Conservation (phyloP, 1,284 basidiomycete genomes). For the Schizophyllum amplum region DNA sequence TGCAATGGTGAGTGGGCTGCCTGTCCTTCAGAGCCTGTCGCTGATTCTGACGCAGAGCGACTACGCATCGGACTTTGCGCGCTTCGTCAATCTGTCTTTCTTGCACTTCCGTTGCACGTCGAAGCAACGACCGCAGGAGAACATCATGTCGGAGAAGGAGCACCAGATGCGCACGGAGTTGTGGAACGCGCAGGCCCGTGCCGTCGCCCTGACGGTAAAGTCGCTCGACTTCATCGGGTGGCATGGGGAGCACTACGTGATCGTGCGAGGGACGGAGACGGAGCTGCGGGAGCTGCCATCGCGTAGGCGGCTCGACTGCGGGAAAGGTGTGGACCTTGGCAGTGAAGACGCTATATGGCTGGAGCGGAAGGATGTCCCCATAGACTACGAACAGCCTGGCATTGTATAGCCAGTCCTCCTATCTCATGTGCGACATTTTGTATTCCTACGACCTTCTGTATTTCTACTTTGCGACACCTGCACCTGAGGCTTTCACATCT, state of each 20-base stretch:
- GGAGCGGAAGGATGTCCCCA: conserved; percentile 62
- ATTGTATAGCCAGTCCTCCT: too few species aligned
- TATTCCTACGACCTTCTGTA: too few species aligned
- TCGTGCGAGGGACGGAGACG: conserved; percentile 36
- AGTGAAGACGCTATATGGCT: conserved; percentile 56
- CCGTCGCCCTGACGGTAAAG: conserved; percentile 39
- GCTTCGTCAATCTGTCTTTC: conserved; percentile 44
- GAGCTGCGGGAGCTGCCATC: conserved; percentile 59
- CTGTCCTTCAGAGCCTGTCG: neutral
- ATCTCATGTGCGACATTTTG: too few species aligned
- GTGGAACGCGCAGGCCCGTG: conserved; percentile 43
- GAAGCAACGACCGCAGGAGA: conserved; percentile 44
- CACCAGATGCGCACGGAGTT: conserved; percentile 45
- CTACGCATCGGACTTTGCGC: conserved; percentile 37
- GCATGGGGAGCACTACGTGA: conserved; percentile 62
- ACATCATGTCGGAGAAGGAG: conserved; percentile 51
- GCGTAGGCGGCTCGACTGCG: conserved; percentile 50
- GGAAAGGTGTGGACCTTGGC: conserved; percentile 59
- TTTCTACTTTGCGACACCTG: too few species aligned
- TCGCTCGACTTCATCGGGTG: conserved; percentile 58
- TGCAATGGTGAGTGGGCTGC: conserved; percentile 33
- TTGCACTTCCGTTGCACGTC: conserved; percentile 45
- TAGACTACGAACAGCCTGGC: conserved; percentile 62
- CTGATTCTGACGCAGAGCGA: conserved; percentile 31
- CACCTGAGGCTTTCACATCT: too few species aligned